phyloP scores from a whole-genome alignment of 169 alveolate species.

The Eimeria brunetti region DNA sequence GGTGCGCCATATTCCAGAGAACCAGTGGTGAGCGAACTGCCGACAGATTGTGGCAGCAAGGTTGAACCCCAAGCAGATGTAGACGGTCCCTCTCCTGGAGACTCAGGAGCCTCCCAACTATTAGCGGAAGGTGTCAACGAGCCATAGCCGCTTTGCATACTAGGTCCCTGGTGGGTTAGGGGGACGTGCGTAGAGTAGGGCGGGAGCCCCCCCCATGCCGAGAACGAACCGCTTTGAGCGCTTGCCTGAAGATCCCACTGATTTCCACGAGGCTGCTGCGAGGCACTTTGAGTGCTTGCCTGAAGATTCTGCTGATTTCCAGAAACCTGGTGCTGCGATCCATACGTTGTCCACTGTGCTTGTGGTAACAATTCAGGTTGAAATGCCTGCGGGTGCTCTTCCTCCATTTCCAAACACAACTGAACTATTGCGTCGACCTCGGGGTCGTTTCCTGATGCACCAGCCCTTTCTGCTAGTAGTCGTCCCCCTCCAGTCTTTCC shows the following conservation, averaged over 20 bases:
- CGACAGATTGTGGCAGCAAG: not conserved
- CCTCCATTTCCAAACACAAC: not conserved
- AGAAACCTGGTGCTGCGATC: not conserved
- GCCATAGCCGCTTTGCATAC: not conserved
- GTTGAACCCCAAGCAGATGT: not conserved
- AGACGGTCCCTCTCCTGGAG: constrained; percentile 7
- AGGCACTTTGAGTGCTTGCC: not conserved
- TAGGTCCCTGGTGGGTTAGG: not conserved
- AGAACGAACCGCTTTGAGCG: not conserved
- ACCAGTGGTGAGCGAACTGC: not conserved
- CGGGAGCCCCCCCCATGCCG: not conserved
- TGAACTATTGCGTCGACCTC: not conserved
- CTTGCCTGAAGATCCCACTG: not conserved
- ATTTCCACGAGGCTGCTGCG: too few relatives aligned
- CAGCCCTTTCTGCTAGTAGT: not conserved
- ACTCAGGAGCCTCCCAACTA: not conserved
- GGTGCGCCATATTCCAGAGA: not conserved
- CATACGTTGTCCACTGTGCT: too few relatives aligned
- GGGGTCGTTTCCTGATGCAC: not conserved
- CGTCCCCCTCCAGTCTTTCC: not conserved
- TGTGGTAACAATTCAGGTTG: not conserved
- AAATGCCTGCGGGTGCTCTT: not conserved
- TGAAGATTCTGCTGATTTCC: not conserved
- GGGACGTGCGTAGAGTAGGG: not conserved
- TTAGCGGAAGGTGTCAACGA: not conserved